phyloP scores from a whole-genome alignment of 2,329 filamentous ascomycete genomes.

The Botrytis hyacinthi region DNA sequence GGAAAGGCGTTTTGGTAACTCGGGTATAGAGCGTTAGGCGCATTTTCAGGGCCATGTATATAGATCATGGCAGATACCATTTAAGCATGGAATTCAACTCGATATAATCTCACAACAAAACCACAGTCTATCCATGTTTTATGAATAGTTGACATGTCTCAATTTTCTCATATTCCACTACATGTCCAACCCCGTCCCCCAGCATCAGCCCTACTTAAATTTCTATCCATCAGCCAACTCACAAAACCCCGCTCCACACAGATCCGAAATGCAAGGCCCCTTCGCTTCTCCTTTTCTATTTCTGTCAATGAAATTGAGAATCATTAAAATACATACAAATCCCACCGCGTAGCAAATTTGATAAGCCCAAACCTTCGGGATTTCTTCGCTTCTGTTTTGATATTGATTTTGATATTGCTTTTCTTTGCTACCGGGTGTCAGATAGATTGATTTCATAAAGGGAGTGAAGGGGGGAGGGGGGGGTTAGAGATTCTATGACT shows the following conservation, averaged over 20 bases:
- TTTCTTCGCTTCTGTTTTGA: not conserved
- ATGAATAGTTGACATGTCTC: not conserved
- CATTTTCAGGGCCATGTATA: constrained; percentile 2
- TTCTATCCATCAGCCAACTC: not conserved
- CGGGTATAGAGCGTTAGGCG: constrained; percentile 5
- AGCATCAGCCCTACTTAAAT: not conserved
- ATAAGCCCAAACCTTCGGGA: not conserved
- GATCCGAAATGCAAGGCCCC: not conserved
- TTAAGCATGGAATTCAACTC: constrained; percentile 14
- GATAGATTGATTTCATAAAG: not conserved
- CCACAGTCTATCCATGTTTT: too few relatives aligned
- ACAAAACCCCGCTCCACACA: not conserved
- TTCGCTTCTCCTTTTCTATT: not conserved
- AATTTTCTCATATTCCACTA: not conserved
- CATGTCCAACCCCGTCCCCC: not conserved
- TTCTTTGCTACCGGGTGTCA: not conserved
- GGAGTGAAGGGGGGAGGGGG: too few relatives aligned
- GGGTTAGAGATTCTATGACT: too few relatives aligned
- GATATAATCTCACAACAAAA: constrained; percentile 26
- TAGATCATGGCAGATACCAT: constrained; percentile 14
- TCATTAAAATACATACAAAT: not conserved
- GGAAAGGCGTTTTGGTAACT: constrained; percentile 14
- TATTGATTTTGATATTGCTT: too few relatives aligned
- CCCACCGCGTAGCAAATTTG: not conserved
- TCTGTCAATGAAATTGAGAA: not conserved